A percentile compares a stretch with the other conserved stretches of the same genome.
These are phyloP conservation scores for Entonaema liquescens DNA, from an alignment of 495 filamentous ascomycete species.

Conservation along the genomic window DNA sequence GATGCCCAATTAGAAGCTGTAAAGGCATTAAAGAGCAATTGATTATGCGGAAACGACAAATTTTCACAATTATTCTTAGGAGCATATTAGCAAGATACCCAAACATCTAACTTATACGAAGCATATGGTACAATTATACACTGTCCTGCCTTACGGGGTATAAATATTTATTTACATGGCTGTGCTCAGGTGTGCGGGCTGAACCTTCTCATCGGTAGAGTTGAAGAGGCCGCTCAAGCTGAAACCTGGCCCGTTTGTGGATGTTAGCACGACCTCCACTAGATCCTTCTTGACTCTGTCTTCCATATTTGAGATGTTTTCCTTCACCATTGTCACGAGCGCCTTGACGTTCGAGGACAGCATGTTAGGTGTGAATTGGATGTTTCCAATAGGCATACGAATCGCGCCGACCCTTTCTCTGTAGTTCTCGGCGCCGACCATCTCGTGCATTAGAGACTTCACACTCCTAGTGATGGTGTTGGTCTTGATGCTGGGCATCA, in stretches of 20 bases:
- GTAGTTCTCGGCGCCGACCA: slow-evolving; percentile 86
- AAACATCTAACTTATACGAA: slow-evolving; percentile 23
- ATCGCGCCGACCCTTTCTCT: slow-evolving; percentile 86
- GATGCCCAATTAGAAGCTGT: slow-evolving; percentile 79
- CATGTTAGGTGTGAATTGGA: slow-evolving; percentile 88
- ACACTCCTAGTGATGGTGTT: slow-evolving; percentile 89
- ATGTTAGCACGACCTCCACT: slow-evolving; percentile 93
- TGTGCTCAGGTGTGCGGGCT: slow-evolving; percentile 62
- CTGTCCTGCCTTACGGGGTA: slow-evolving; percentile 42
- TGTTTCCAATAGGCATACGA: slow-evolving; percentile 86
- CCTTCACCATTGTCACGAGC: slow-evolving; percentile 79
- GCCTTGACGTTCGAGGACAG: slow-evolving; percentile 83
- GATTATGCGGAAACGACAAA: slow-evolving; percentile 10
- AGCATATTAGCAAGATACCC: slow-evolving; percentile 46
- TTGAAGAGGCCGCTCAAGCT: slow-evolving; percentile 81
- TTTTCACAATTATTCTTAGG: background rate
- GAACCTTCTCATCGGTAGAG: slow-evolving; percentile 62
- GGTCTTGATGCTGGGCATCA: slow-evolving; percentile 90
- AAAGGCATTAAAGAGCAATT: slow-evolving; percentile 67
- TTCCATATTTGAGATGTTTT: slow-evolving; percentile 72
- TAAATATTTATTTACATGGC: slow-evolving; percentile 56
- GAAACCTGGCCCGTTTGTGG: slow-evolving; percentile 86
- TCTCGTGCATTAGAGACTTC: slow-evolving; percentile 70
- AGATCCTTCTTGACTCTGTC: slow-evolving; percentile 81
- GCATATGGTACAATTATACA: slow-evolving; percentile 59